phyloP scores from a whole-genome alignment of 768 basidiomycete genomes.

The Serendipita vermifera region DNA sequence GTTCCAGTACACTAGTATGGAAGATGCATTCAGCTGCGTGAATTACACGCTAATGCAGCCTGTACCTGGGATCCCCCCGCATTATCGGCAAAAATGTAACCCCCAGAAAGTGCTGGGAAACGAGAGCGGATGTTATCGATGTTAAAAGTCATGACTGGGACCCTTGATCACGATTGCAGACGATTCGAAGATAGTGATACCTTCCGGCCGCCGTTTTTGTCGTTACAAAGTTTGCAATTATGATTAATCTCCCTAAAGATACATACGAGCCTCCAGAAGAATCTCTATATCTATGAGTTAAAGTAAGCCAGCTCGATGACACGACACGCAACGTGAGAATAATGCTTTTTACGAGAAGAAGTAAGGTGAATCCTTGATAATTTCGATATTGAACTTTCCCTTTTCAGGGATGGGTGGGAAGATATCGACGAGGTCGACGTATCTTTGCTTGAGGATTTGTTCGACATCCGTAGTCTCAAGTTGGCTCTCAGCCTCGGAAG shows the following conservation, averaged over 20 bases:
- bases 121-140: conserved; percentile 39
- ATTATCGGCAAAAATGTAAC: conserved; percentile 61
- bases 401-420: conserved; percentile 73
- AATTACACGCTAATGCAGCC: neutral
- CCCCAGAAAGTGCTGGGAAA: conserved; percentile 48
- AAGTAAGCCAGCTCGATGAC: too few relatives aligned
- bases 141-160: conserved; percentile 25
- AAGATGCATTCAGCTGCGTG: neutral
- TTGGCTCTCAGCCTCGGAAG: neutral
- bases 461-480: neutral
- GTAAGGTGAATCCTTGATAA: conserved; percentile 70
- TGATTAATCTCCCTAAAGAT: too few relatives aligned
- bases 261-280: too few relatives aligned
- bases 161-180: too few relatives aligned
- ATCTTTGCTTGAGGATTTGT: conserved; percentile 23
- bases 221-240: too few relatives aligned
- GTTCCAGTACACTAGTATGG: conserved; percentile 26
- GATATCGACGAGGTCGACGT: conserved; percentile 59
- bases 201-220: too few relatives aligned
- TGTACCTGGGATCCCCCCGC: conserved; percentile 59
- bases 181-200: too few relatives aligned
- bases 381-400: conserved; percentile 72
- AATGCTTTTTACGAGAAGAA: conserved; percentile 97
- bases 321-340: too few relatives aligned
- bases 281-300: too few relatives aligned